Conservation (phyloP, 2,329 filamentous ascomycete genomes). For the Fusarium udum region DNA sequence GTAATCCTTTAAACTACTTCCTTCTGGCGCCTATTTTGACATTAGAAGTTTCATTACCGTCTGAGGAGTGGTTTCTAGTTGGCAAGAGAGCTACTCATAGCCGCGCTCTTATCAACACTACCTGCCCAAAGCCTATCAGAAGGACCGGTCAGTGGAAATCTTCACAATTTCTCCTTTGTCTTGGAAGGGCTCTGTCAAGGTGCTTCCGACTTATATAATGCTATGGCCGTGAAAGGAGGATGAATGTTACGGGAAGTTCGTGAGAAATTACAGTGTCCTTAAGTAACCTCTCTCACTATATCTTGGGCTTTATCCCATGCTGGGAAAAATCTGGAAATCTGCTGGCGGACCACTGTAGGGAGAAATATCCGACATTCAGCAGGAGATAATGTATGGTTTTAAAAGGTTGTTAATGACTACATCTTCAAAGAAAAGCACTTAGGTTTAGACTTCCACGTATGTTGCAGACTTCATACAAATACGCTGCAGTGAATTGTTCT, state of each 20-base stretch:
- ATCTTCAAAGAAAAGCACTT: background rate
- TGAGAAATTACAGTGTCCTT: too few relatives aligned
- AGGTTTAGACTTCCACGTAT: rapidly evolving
- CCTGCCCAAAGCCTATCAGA: background rate
- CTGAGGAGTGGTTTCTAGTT: rapidly evolving
- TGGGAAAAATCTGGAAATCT: too few relatives aligned
- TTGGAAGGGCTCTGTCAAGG: background rate
- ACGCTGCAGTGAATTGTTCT: background rate
- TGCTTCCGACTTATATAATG: background rate
- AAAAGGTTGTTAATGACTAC: background rate
- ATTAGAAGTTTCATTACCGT: background rate
- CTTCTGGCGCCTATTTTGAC: background rate
- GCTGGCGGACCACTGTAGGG: background rate
- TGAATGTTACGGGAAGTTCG: background rate
- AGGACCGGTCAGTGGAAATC: too few relatives aligned
- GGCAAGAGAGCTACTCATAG: background rate
- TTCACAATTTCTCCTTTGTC: too few relatives aligned
- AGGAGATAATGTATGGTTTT: background rate
- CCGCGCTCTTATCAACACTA: background rate
- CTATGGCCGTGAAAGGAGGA: background rate
- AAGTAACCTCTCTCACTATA: too few relatives aligned
- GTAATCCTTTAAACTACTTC: rapidly evolving
- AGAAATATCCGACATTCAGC: too few relatives aligned
- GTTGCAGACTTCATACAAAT: background rate
- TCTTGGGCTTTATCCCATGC: too few relatives aligned